Evolutionary conservation across 139 green algal species (phyloP).

Genomic region (Picocystis salinarum): DNA sequence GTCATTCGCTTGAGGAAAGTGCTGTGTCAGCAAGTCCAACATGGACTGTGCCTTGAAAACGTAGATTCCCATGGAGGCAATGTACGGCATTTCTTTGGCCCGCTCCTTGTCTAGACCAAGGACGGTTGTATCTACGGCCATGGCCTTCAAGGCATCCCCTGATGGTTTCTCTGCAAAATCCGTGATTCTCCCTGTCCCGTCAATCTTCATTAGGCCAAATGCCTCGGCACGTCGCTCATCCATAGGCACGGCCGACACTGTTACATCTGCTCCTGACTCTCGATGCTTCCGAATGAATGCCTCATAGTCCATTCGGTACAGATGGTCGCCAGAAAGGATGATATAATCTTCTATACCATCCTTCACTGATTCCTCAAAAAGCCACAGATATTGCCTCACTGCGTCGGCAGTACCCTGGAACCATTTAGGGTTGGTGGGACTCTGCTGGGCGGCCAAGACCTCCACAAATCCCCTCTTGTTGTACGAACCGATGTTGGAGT

Average conservation of each 20-base stretch:
- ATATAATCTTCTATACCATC: constrained; percentile 90
- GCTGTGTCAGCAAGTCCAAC: constrained; percentile 25
- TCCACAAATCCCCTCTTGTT: constrained; percentile 86
- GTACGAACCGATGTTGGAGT: constrained; percentile 67
- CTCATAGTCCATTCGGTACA: constrained; percentile 99
- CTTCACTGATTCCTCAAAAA: constrained; percentile 79
- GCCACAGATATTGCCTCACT: constrained; percentile 97
- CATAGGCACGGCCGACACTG: constrained; percentile 86
- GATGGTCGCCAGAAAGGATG: constrained; percentile 95
- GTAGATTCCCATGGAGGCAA: constrained; percentile 99
- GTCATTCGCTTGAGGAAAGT: constrained; percentile 54
- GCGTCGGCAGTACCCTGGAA: constrained; percentile 97
- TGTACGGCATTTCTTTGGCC: constrained; percentile 80
- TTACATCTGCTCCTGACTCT: constrained; percentile 79
- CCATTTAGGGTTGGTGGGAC: constrained; percentile 73
- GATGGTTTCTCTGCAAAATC: constrained; percentile 96
- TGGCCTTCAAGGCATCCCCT: constrained; percentile 18
- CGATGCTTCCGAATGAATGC: constrained; percentile 85
- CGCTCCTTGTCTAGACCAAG: constrained; percentile 65
- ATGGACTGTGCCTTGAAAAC: constrained; percentile 54
- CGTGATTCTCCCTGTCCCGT: constrained; percentile 55
- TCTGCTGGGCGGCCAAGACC: constrained; percentile 91
- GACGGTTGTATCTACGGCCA: constrained; percentile 92
- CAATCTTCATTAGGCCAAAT: constrained; percentile 99
- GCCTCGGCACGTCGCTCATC: constrained; percentile 65